A percentile compares a stretch with the other conserved stretches of the same genome.
phyloP scores from a whole-genome alignment of 2,329 filamentous ascomycete genomes.

The Nannizziopsis arthrosporioides region DNA sequence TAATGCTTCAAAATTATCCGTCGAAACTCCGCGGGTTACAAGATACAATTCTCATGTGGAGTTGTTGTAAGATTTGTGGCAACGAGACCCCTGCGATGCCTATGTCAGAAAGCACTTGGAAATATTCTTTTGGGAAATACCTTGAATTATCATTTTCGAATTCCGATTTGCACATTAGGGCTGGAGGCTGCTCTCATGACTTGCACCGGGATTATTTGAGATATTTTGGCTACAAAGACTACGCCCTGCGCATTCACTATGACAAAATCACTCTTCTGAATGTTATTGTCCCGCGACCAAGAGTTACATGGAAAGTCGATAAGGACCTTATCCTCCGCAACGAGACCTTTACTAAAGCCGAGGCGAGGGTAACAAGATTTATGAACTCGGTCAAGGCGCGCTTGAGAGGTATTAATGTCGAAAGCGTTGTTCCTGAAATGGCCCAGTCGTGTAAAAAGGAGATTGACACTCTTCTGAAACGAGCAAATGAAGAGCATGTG shows the following conservation, averaged over 20 bases:
- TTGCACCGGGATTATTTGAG: constrained; percentile 84
- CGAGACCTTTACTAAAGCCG: constrained; percentile 69
- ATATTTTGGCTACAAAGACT: constrained; percentile 80
- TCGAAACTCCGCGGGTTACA: constrained; percentile 53
- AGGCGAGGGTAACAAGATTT: constrained; percentile 73
- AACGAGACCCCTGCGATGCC: constrained; percentile 78
- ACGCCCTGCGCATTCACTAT: constrained; percentile 80
- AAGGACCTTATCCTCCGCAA: constrained; percentile 88
- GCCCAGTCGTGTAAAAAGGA: constrained; percentile 69
- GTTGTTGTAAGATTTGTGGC: constrained; percentile 80
- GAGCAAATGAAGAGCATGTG: constrained; percentile 71
- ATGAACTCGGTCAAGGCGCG: constrained; percentile 76
- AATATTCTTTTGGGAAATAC: constrained; percentile 97
- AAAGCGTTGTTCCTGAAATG: constrained; percentile 82
- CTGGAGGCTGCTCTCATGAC: constrained; percentile 75
- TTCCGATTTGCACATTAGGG: constrained; percentile 61
- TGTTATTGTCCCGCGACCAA: constrained; percentile 78
- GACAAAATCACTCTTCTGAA: constrained; percentile 87
- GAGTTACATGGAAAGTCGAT: constrained; percentile 96
- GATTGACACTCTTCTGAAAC: constrained; percentile 64
- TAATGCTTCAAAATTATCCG: constrained; percentile 70
- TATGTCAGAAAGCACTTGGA: constrained; percentile 93
- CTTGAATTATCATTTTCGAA: constrained; percentile 97
- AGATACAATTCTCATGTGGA: constrained; percentile 93
- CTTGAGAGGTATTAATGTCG: constrained; percentile 77